Conservation (phyloP, 805 yeast species). For the Priceomyces haplophilus region DNA sequence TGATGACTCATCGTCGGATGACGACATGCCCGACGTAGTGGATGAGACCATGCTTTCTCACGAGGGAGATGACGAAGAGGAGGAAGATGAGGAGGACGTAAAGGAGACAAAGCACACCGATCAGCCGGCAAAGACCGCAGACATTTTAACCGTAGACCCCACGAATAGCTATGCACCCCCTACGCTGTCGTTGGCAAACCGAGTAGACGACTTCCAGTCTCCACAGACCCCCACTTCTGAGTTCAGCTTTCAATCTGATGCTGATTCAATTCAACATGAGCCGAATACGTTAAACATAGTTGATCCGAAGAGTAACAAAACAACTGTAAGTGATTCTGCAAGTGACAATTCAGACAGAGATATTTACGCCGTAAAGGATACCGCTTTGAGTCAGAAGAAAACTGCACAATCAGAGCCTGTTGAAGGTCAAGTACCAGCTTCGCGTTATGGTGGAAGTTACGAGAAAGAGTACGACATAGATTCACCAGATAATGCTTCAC, state of each 20-base stretch:
- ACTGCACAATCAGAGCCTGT: too few relatives aligned
- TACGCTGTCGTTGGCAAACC: constrained; percentile 23
- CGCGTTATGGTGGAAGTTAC: too few relatives aligned
- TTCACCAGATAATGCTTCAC: too few relatives aligned
- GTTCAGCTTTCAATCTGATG: constrained; percentile 35
- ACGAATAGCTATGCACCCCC: too few relatives aligned
- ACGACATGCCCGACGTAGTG: constrained; percentile 10
- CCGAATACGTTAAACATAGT: constrained; percentile 27
- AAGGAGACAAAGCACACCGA: background rate
- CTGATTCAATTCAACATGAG: constrained; percentile 40
- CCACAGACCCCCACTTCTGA: constrained; percentile 37
- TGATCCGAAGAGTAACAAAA: constrained; percentile 1
- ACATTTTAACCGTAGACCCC: too few relatives aligned
- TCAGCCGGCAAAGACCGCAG: too few relatives aligned
- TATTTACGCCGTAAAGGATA: background rate
- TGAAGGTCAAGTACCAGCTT: too few relatives aligned
- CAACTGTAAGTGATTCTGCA: background rate
- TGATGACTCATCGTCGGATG: constrained; percentile 16
- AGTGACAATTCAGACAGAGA: background rate
- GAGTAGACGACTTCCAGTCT: constrained; percentile 4
- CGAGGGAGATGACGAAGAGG: background rate
- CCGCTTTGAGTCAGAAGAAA: too few relatives aligned
- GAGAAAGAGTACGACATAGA: background rate
- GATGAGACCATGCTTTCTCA: background rate
- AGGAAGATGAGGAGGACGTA: too few relatives aligned